Conservation (phyloP, 768 basidiomycete genomes). For the Psilocybe cyanescens region DNA sequence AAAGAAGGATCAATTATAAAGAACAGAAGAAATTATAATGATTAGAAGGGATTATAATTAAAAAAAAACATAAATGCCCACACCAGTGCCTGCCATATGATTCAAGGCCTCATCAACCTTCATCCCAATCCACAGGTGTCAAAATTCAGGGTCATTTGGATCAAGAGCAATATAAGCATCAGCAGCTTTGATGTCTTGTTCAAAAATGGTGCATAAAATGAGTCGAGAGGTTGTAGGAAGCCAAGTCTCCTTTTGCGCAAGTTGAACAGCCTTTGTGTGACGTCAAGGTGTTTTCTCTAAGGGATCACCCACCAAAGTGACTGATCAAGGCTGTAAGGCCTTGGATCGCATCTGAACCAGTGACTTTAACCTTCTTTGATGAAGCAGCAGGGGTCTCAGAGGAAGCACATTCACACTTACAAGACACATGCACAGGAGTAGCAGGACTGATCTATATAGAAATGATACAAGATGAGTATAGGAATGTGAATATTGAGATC, state of each 20-base stretch:
- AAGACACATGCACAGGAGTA: slow-evolving; percentile 6
- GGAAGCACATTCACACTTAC: slow-evolving; percentile 10
- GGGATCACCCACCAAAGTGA: slow-evolving; percentile 14
- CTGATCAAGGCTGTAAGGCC: slow-evolving; percentile 10
- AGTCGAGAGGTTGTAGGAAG: slow-evolving; percentile 10
- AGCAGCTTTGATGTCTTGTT: slow-evolving; percentile 18
- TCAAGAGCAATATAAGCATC: slow-evolving; percentile 20
- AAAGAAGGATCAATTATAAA: too few relatives aligned
- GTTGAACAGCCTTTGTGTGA: slow-evolving; percentile 13
- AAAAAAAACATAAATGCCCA: too few relatives aligned
- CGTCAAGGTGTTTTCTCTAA: slow-evolving; percentile 17
- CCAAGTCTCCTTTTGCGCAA: slow-evolving; percentile 21
- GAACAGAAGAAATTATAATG: too few relatives aligned
- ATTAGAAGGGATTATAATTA: too few relatives aligned
- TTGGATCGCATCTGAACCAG: slow-evolving; percentile 7
- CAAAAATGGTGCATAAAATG: slow-evolving; percentile 13
- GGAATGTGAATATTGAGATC: not conserved
- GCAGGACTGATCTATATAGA: not conserved
- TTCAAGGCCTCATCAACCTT: too few relatives aligned
- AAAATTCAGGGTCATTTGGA: not conserved
- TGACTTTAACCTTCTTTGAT: slow-evolving; percentile 3
- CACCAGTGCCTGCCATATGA: too few relatives aligned
- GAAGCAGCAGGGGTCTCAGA: slow-evolving; percentile 1
- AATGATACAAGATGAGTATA: not conserved
- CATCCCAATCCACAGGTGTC: too few relatives aligned